Conservation (phyloP, 2,329 filamentous ascomycete species). For the Pseudocercospora eumusae region DNA sequence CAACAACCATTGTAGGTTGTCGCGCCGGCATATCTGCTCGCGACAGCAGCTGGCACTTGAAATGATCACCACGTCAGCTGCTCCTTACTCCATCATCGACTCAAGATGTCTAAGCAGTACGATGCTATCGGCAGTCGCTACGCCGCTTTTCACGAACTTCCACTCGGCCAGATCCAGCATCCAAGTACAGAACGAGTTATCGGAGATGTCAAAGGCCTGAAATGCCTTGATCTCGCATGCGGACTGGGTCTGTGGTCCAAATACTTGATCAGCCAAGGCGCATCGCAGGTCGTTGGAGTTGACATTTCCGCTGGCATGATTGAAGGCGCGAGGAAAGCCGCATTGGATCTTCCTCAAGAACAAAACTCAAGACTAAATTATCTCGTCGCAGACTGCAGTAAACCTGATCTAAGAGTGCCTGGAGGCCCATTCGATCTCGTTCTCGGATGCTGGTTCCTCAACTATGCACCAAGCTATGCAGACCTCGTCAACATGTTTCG, state of each 20-base stretch:
- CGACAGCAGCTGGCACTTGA: neutral
- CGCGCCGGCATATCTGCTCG: neutral
- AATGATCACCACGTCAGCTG: neutral
- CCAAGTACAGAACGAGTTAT: conserved; percentile 10
- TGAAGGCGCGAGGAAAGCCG: conserved; percentile 7
- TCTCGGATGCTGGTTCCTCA: conserved; percentile 15
- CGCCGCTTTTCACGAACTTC: conserved; percentile 11
- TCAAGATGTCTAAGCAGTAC: conserved; percentile 14
- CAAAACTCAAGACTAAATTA: neutral
- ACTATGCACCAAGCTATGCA: conserved; percentile 6
- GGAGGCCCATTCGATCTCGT: conserved; percentile 12
- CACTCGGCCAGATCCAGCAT: conserved; percentile 7
- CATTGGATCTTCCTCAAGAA: neutral
- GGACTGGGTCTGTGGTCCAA: conserved; percentile 20
- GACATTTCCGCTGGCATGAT: conserved; percentile 16
- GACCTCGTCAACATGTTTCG: conserved; percentile 19
- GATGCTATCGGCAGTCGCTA: conserved; percentile 16
- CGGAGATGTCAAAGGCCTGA: conserved; percentile 18
- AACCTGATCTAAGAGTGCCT: neutral
- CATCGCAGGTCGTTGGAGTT: conserved; percentile 15
- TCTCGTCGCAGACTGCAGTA: conserved; percentile 1
- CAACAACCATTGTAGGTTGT: neutral
- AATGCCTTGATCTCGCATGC: conserved; percentile 24
- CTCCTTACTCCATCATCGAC: neutral
- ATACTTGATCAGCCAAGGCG: conserved; percentile 20